These are phyloP conservation scores for Conringia planisiliqua DNA, from an alignment of 345 rosid genomes.

Conservation along the genomic window DNA sequence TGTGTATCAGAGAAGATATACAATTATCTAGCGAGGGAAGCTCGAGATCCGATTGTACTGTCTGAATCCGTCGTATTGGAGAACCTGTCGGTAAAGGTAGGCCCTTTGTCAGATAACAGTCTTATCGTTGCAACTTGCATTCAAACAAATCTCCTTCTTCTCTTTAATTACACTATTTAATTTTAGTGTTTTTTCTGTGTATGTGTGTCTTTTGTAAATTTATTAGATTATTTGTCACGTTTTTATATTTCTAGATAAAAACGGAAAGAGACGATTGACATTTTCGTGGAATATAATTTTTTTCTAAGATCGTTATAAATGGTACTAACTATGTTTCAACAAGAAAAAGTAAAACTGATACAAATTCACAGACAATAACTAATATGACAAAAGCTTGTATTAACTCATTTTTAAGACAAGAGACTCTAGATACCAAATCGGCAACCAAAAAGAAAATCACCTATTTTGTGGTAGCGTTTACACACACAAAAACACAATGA, in stretches of 20 bases:
- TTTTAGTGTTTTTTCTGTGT: background rate
- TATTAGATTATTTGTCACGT: background rate
- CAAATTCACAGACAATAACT: background rate
- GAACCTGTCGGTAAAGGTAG: conserved; percentile 32
- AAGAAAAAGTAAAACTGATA: background rate
- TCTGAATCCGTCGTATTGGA: conserved; percentile 8
- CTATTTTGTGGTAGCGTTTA: too few species aligned
- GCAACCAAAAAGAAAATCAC: too few species aligned
- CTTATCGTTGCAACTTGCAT: conserved; percentile 34
- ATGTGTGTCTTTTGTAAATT: background rate
- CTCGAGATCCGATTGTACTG: conserved; percentile 23
- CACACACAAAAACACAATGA: background rate
- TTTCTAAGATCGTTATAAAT: too few species aligned
- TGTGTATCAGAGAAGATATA: background rate
- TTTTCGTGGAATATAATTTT: too few species aligned
- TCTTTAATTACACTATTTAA: conserved; percentile 2
- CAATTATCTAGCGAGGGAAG: background rate
- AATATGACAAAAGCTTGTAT: background rate
- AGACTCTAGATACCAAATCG: background rate
- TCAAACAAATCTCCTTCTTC: conserved; percentile 4
- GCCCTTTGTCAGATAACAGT: conserved; percentile 25
- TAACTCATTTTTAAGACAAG: too few species aligned
- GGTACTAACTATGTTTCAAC: background rate
- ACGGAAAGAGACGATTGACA: too few species aligned
- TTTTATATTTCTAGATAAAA: background rate